A percentile compares a stretch with the other conserved stretches of the same genome.
Evolutionary conservation across 805 yeast genomes (phyloP).

Genomic region (Cyberlindnera galapagoensis): DNA sequence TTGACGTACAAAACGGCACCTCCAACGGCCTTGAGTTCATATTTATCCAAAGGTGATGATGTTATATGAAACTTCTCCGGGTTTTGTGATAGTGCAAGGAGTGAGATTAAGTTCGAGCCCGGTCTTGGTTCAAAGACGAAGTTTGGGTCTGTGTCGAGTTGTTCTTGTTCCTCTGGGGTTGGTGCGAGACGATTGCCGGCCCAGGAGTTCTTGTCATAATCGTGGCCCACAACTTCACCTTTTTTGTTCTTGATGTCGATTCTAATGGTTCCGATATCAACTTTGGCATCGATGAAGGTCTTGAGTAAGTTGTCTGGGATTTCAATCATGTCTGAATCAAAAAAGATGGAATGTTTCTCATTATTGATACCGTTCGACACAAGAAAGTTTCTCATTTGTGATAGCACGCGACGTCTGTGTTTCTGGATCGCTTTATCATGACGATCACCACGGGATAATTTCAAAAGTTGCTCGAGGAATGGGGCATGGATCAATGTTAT

Average conservation of each 20-base stretch:
- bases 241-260: conserved; percentile 19
- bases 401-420: conserved; percentile 20
- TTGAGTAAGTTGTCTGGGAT: conserved; percentile 21
- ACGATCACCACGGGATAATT: conserved; percentile 12
- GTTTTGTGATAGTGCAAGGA: conserved; percentile 8
- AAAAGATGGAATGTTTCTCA: conserved; percentile 25
- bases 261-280: conserved; percentile 27
- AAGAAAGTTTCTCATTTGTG: conserved; percentile 23
- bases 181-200: conserved; percentile 26
- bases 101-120: conserved; percentile 7
- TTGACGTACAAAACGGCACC: conserved; percentile 43
- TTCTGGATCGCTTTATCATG: conserved; percentile 17
- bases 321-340: conserved; percentile 27
- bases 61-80: conserved; percentile 11
- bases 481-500: conserved; percentile 22
- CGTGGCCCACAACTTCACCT: conserved; percentile 13
- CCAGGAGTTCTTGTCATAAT: conserved; percentile 32
- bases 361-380: conserved; percentile 17
- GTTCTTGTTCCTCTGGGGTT: conserved; percentile 13
- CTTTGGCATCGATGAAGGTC: conserved; percentile 19
- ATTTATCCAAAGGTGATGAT: conserved; percentile 1
- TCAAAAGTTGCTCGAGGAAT: conserved; percentile 8
- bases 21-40: conserved; percentile 40
- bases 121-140: conserved; percentile 15
- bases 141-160: conserved; percentile 11